Percentiles rank a stretch among this genome's conserved stretches.
These are phyloP conservation scores for Petunia hybrid DNA, from an alignment of 305 asterid species.

Conservation along the genomic window DNA sequence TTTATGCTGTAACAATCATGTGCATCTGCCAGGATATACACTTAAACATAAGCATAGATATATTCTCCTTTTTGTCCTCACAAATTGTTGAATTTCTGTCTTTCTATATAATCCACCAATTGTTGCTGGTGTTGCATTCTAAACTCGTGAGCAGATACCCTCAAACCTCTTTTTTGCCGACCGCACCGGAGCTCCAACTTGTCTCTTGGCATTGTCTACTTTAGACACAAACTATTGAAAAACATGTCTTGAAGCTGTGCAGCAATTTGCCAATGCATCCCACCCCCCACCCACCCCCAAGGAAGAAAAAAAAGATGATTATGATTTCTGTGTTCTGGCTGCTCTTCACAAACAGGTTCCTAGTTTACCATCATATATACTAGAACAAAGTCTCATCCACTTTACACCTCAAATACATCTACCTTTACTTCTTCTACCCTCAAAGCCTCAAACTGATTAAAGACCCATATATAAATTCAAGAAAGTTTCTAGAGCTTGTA, in stretches of 20 bases:
- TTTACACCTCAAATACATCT: conserved; percentile 12
- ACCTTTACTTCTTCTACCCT: neutral
- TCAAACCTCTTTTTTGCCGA: too few species aligned
- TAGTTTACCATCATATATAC: neutral
- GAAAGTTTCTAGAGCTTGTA: conserved; percentile 26
- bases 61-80: neutral
- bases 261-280: too few species aligned
- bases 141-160: neutral
- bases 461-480: conserved; percentile 14
- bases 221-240: too few species aligned
- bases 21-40: neutral
- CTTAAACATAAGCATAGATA: neutral
- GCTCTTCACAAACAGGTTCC: neutral
- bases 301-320: too few species aligned
- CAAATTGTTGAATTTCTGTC: too few species aligned
- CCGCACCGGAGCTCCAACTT: too few species aligned
- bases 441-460: conserved; percentile 25
- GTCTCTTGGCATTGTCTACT: too few species aligned
- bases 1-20: too few species aligned
- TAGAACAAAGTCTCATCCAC: conserved; percentile 10
- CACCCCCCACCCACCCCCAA: too few species aligned
- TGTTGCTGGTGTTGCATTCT: neutral
- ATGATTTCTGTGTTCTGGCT: too few species aligned
- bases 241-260: too few species aligned
- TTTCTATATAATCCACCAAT: neutral